phyloP scores from a whole-genome alignment of 2,329 filamentous ascomycete species.

The Botrytis galanthina region DNA sequence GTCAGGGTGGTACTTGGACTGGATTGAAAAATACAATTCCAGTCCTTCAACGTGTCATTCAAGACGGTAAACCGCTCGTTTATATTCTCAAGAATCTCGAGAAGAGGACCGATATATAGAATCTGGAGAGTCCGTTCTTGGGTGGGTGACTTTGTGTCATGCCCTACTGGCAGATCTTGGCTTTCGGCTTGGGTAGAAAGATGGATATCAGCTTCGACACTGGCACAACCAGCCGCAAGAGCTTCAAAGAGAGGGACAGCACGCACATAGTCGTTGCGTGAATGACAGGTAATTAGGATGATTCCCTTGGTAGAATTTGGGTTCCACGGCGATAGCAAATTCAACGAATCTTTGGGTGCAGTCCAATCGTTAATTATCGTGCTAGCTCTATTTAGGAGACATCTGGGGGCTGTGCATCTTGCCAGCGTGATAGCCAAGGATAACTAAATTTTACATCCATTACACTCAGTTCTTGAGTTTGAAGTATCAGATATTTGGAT shows the following conservation, averaged over 20 bases:
- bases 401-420: neutral
- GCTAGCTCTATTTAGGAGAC: neutral
- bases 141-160: conserved; percentile 53
- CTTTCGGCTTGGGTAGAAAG: conserved; percentile 44
- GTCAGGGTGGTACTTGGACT: conserved; percentile 30
- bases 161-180: conserved; percentile 53
- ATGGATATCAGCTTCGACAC: conserved; percentile 61
- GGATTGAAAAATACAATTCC: conserved; percentile 28
- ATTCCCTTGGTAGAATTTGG: neutral
- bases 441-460: neutral
- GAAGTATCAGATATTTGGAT: neutral
- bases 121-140: conserved; percentile 52
- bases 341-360: neutral
- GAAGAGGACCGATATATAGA: conserved; percentile 59
- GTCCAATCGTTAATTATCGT: neutral
- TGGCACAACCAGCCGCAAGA: conserved; percentile 55
- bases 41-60: neutral
- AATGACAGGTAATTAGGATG: conserved; percentile 26
- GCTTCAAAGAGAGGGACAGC: conserved; percentile 48
- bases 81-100: conserved; percentile 52
- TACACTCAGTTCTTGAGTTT: neutral
- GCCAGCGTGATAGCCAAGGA: neutral
- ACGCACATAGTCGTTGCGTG: conserved; percentile 58
- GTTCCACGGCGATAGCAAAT: neutral
- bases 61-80: conserved; percentile 35